Evolutionary conservation across 2,329 filamentous ascomycete species (phyloP), one percentile per base, ranked within the genome.

Genomic region (Apiospora saccharicola): DNA sequence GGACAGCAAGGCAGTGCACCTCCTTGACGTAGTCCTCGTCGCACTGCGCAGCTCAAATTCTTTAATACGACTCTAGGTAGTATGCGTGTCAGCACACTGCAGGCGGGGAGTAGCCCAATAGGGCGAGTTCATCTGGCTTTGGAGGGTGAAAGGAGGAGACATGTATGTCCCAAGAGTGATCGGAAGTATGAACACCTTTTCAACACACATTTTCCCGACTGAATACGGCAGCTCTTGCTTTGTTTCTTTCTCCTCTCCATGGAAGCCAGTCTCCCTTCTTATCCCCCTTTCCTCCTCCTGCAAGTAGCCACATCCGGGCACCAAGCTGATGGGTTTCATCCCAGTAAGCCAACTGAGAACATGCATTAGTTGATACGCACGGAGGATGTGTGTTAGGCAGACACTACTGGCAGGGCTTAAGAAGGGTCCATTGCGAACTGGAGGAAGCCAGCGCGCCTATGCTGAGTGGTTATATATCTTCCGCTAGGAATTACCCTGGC

Each of bases 11-110:
- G 14, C 51, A 57, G 51, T 57, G 26, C 26, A 34, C 51, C 26
- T 34, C 26, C 51, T 6, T 57, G 51, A 57, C 51, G 51, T 26
- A 57, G 16, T 57, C 4, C 4, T 14, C 26, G 19, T 34, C 26
- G 16, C 19, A 16, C 16, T 19, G n/a, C 10, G 49, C 49, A 51
- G 24, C 49, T 24, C 26, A 4, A 37, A 22, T 64, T 64, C 57
- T 64, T 64, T 13, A 64, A 64, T 64, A 64, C 57, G 30, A 64
- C 57, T 41, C 57, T 37, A 22, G 57, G 34, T 64, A 19, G 19
- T 13, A 64, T n/a, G 16, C 57, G 41, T 41, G 7, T 14, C 19
- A 37, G 30, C 34, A 64, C 57, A 12, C 12, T 41, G 34, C 30
- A n/a, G 34, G 57, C 57, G 49, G 49, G 49, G 49, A 26, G n/a